phyloP scores from a whole-genome alignment of 140 eudicot species.

The Senecio squalidus region DNA sequence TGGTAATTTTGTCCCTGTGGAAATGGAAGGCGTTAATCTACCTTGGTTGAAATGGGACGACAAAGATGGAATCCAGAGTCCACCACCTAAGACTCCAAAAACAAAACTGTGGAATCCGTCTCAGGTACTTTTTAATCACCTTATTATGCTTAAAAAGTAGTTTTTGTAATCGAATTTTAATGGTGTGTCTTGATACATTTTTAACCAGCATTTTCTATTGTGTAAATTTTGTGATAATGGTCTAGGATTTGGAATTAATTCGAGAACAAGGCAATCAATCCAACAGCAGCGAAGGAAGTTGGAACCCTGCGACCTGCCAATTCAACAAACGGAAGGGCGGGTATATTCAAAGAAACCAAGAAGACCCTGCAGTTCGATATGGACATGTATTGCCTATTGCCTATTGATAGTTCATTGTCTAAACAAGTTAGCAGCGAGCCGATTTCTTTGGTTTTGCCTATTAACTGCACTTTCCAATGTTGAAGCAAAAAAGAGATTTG shows the following conservation, averaged over 20 bases:
- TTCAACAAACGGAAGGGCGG: slow-evolving; percentile 21
- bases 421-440: too few species aligned
- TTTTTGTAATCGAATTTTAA: too few species aligned
- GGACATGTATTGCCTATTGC: slow-evolving; percentile 48
- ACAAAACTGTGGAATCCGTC: slow-evolving; percentile 50
- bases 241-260: slow-evolving; percentile 33
- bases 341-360: slow-evolving; percentile 15
- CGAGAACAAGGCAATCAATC: slow-evolving; percentile 40
- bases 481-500: too few species aligned
- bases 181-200: too few species aligned
- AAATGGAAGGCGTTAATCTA: slow-evolving; percentile 71
- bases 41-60: slow-evolving; percentile 99
- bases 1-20: slow-evolving; percentile 42
- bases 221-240: background rate
- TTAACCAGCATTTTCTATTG: too few species aligned
- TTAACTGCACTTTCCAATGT: too few species aligned
- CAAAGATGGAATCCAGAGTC: slow-evolving; percentile 30
- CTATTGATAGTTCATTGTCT: too few species aligned
- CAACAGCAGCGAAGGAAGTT: slow-evolving; percentile 58
- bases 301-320: slow-evolving; percentile 52
- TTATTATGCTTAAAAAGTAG: too few species aligned
- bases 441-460: too few species aligned
- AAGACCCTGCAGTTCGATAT: slow-evolving; percentile 31
- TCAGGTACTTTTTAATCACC: slow-evolving; percentile 70
- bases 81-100: slow-evolving; percentile 52